A percentile compares a stretch with the other conserved stretches of the same genome.
These are phyloP conservation scores for Psilocybe mexicana DNA, from an alignment of 1,284 basidiomycete species.

Conservation along the genomic window DNA sequence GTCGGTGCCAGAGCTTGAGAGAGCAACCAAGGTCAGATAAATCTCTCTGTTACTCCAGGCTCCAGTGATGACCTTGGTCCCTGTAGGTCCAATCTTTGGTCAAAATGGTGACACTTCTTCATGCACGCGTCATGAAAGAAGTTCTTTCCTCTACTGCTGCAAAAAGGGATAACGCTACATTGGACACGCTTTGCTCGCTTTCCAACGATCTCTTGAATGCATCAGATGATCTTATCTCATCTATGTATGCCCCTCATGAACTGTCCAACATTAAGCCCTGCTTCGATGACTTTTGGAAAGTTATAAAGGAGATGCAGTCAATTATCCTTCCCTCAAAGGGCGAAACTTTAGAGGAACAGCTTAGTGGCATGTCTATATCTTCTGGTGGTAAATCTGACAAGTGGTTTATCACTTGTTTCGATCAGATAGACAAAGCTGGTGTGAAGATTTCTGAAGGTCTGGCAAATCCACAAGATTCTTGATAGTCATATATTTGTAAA, in stretches of 20 bases:
- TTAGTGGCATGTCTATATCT: constrained; percentile 37
- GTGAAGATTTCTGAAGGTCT: constrained; percentile 24
- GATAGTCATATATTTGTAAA: not conserved
- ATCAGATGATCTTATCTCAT: constrained; percentile 64
- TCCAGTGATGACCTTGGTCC: constrained; percentile 9
- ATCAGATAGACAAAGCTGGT: constrained; percentile 50
- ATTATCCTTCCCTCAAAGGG: constrained; percentile 19
- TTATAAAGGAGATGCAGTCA: constrained; percentile 38
- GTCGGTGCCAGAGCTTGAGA: constrained; percentile 43
- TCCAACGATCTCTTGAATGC: constrained; percentile 54
- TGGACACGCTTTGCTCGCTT: constrained; percentile 52
- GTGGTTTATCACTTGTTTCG: constrained; percentile 67
- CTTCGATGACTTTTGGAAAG: constrained; percentile 36
- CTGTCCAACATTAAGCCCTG: constrained; percentile 38
- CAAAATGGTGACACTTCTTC: constrained; percentile 60
- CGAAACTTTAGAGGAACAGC: constrained; percentile 30
- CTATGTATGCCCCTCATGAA: constrained; percentile 65
- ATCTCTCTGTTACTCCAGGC: constrained; percentile 4
- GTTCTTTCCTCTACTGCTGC: constrained; percentile 38
- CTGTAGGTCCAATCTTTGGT: constrained; percentile 56
- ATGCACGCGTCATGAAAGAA: constrained; percentile 58
- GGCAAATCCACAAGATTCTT: constrained; percentile 8
- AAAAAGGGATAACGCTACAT: constrained; percentile 21
- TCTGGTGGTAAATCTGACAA: constrained; percentile 32
- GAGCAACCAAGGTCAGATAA: constrained; percentile 49